Percentiles rank a stretch among this genome's conserved stretches.
These are phyloP conservation scores for Coemansia sp. DNA, from an alignment of 192 early-diverging fungal genomes.

Conservation along the genomic window DNA sequence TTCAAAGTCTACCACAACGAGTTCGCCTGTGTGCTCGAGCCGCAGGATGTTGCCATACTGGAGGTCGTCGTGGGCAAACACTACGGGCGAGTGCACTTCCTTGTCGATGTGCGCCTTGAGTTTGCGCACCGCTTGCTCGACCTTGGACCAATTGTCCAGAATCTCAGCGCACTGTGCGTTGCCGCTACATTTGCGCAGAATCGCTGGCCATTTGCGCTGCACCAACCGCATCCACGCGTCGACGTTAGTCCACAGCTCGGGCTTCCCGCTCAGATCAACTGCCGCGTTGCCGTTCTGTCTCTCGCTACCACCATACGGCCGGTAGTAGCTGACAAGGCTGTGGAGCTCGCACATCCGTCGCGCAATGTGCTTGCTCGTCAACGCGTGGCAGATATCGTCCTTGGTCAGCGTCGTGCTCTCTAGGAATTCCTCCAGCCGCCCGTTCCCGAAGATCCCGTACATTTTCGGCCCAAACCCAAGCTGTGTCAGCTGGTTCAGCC, in stretches of 20 bases:
- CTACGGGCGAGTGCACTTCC: slow-evolving; percentile 61
- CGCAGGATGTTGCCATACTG: slow-evolving; percentile 91
- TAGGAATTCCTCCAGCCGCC: slow-evolving; percentile 82
- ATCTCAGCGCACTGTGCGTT: slow-evolving; percentile 24
- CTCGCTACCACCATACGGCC: slow-evolving; percentile 35
- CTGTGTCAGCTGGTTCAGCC: slow-evolving; percentile 67
- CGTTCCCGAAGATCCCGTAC: slow-evolving; percentile 78
- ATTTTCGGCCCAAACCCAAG: slow-evolving; percentile 74
- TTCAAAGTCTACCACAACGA: slow-evolving; percentile 80
- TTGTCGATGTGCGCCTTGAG: slow-evolving; percentile 56
- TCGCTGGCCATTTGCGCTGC: slow-evolving; percentile 19
- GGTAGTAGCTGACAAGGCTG: slow-evolving; percentile 63
- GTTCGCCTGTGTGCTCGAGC: slow-evolving; percentile 56
- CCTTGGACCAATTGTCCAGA: slow-evolving; percentile 28
- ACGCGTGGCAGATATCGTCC: slow-evolving; percentile 64
- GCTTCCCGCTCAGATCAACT: slow-evolving; percentile 25
- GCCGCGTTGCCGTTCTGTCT: not conserved
- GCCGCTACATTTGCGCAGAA: slow-evolving; percentile 18
- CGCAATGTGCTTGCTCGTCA: slow-evolving; percentile 71
- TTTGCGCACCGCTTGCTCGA: slow-evolving; percentile 47
- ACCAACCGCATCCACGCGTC: slow-evolving; percentile 62
- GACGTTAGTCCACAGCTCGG: slow-evolving; percentile 70
- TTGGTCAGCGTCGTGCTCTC: slow-evolving; percentile 69
- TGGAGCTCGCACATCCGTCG: slow-evolving; percentile 71
- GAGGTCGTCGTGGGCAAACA: slow-evolving; percentile 87